Conservation (phyloP, 2,329 filamentous ascomycete genomes). For the Aspergillus ibericus region DNA sequence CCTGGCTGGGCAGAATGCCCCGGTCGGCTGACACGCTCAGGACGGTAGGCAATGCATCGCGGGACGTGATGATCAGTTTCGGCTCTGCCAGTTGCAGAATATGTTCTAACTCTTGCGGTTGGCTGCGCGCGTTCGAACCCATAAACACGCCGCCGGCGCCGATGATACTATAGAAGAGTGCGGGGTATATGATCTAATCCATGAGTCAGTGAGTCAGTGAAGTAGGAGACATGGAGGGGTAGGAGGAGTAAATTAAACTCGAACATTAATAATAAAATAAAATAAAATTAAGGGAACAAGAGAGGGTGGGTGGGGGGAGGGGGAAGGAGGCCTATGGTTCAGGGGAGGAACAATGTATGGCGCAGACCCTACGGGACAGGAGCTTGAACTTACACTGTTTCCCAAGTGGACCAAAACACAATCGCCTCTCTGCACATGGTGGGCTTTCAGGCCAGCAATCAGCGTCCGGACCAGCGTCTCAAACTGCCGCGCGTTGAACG, state of each 20-base stretch:
- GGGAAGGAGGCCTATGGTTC: constrained; percentile 2
- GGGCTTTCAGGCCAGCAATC: constrained; percentile 42
- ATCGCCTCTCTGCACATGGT: constrained; percentile 41
- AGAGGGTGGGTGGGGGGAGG: constrained; percentile 6
- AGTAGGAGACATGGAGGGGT: constrained; percentile 5
- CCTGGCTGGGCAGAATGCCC: constrained; percentile 32
- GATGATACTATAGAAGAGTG: constrained; percentile 42
- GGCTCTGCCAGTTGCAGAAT: constrained; percentile 47
- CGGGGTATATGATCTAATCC: constrained; percentile 39
- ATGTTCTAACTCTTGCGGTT: constrained; percentile 49
- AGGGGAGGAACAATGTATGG: constrained; percentile 2
- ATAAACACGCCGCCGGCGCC: constrained; percentile 52
- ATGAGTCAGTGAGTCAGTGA: constrained; percentile 19
- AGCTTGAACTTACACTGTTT: constrained; percentile 39
- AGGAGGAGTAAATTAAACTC: not conserved
- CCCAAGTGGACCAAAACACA: constrained; percentile 46
- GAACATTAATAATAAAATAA: constrained; percentile 8
- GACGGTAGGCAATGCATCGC: constrained; percentile 39
- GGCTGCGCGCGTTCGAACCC: constrained; percentile 53
- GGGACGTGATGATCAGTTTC: constrained; percentile 48
- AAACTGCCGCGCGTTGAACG: constrained; percentile 38
- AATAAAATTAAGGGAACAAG: constrained; percentile 7
- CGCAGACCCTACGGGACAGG: not conserved
- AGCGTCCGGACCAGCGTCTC: constrained; percentile 37
- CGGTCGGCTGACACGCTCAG: constrained; percentile 33